Conservation (phyloP, 2,329 filamentous ascomycete genomes). For the Penicillium sp. region DNA sequence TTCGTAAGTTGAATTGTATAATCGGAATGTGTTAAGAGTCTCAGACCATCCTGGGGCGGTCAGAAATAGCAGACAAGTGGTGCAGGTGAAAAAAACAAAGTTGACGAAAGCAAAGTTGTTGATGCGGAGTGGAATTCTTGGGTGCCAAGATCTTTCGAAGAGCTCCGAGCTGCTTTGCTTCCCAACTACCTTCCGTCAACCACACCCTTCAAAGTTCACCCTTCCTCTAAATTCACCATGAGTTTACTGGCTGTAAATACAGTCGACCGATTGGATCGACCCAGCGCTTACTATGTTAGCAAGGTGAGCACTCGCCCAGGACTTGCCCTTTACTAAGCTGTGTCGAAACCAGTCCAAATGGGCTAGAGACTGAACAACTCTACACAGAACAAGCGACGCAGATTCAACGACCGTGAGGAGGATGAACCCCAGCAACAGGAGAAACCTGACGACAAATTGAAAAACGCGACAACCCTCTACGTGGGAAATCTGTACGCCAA, state of each 20-base stretch:
- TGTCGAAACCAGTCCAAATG: background rate
- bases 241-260: slow-evolving; percentile 51
- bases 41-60: slow-evolving; percentile 13
- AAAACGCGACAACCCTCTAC: slow-evolving; percentile 89
- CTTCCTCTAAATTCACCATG: slow-evolving; percentile 24
- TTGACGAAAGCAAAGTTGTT: slow-evolving; percentile 16
- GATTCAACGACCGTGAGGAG: slow-evolving; percentile 58
- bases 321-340: slow-evolving; percentile 8
- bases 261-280: slow-evolving; percentile 87
- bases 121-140: slow-evolving; percentile 25
- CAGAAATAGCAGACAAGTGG: background rate
- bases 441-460: slow-evolving; percentile 74
- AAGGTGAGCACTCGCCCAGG: slow-evolving; percentile 59
- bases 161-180: slow-evolving; percentile 27
- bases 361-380: slow-evolving; percentile 4
- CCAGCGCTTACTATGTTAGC: slow-evolving; percentile 87
- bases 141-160: slow-evolving; percentile 23
- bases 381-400: slow-evolving; percentile 68
- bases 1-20: background rate
- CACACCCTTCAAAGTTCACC: background rate
- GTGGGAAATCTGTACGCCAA: slow-evolving; percentile 82
- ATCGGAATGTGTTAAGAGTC: background rate
- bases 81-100: background rate
- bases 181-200: slow-evolving; percentile 17
- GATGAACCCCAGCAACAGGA: slow-evolving; percentile 53